A percentile compares a stretch with the other conserved stretches of the same genome.
These are phyloP conservation scores for Cyberlindnera euphorbiae DNA, from an alignment of 805 yeast genomes.

Conservation along the genomic window DNA sequence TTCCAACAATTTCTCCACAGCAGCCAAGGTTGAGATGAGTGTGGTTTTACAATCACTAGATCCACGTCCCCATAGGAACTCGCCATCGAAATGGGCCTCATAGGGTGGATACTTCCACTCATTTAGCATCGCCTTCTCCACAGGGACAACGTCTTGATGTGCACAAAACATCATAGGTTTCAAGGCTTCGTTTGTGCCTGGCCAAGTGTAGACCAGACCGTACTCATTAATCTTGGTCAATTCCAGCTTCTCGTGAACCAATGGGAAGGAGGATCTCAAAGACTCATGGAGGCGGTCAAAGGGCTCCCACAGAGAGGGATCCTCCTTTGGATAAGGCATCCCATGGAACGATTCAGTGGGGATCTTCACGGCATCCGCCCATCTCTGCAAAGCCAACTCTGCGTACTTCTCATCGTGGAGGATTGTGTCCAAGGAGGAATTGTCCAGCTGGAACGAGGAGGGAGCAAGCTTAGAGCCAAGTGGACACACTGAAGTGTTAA, in stretches of 20 bases:
- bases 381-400: conserved; percentile 21
- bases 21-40: conserved; percentile 58
- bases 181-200: conserved; percentile 45
- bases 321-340: conserved; percentile 29
- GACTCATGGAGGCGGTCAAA: conserved; percentile 39
- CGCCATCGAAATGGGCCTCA: conserved; percentile 60
- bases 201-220: conserved; percentile 62
- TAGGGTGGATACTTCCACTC: conserved; percentile 71
- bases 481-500: conserved; percentile 1
- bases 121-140: conserved; percentile 49
- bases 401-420: conserved; percentile 33
- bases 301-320: conserved; percentile 32
- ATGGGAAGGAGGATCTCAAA: conserved; percentile 52
- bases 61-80: conserved; percentile 68
- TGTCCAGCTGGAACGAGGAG: conserved; percentile 2
- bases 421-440: conserved; percentile 27
- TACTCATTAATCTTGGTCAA: conserved; percentile 56
- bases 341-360: conserved; percentile 64
- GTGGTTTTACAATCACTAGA: conserved; percentile 67
- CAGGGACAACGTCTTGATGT: conserved; percentile 84
- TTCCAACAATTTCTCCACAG: conserved; percentile 47
- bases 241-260: conserved; percentile 41
- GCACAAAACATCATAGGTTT: conserved; percentile 71
- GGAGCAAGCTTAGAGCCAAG: not conserved
- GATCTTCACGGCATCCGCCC: conserved; percentile 56